Evolutionary conservation across 2,329 filamentous ascomycete genomes (phyloP).

Genomic region (Fusarium sp.): DNA sequence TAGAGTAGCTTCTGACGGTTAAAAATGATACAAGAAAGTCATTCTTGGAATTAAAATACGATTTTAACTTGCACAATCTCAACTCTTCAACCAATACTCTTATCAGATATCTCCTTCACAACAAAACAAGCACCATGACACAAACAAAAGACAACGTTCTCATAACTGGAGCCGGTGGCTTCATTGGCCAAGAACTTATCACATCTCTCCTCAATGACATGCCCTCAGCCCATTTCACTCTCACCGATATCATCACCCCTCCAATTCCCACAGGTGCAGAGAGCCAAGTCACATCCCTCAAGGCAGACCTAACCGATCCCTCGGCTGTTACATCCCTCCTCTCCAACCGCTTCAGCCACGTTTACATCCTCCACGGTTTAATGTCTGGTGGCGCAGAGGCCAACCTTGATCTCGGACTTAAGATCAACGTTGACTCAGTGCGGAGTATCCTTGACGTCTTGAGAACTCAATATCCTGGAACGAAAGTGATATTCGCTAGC

Average conservation of each 20-base stretch:
- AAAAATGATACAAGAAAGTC: neutral
- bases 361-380: conserved; percentile 71
- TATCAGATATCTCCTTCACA: rapidly evolving
- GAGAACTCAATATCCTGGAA: conserved; percentile 55
- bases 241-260: conserved; percentile 68
- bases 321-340: conserved; percentile 43
- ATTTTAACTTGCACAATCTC: neutral
- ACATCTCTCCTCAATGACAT: conserved; percentile 61
- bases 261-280: conserved; percentile 56
- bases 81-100: neutral
- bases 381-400: conserved; percentile 72
- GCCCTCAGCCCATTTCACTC: conserved; percentile 55
- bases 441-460: conserved; percentile 64
- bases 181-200: conserved; percentile 72
- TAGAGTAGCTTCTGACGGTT: neutral
- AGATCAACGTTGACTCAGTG: conserved; percentile 69
- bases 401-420: conserved; percentile 64
- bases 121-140: conserved; percentile 9
- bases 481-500: conserved; percentile 67
- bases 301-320: conserved; percentile 41
- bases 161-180: conserved; percentile 73
- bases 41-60: neutral
- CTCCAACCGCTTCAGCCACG: conserved; percentile 51
- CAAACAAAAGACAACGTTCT: conserved; percentile 54
- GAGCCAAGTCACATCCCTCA: conserved; percentile 38